Evolutionary conservation across 768 basidiomycete genomes (phyloP).

Genomic region (Termitomyces sp.): DNA sequence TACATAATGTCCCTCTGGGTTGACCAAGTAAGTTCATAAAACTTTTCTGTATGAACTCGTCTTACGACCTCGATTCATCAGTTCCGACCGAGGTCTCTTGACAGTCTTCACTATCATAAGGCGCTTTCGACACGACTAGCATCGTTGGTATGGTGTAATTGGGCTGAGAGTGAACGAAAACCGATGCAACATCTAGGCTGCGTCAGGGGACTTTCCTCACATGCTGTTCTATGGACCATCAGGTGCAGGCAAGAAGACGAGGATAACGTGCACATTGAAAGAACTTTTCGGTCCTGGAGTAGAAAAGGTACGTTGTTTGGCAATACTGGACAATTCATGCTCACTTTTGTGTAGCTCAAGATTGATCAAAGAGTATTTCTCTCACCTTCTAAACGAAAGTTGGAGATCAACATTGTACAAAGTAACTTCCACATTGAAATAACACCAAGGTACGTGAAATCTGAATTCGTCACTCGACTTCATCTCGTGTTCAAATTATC

Average conservation of each 20-base stretch:
- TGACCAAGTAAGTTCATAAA: slow-evolving; percentile 38
- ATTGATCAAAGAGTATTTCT: slow-evolving; percentile 97
- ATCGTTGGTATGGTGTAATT: slow-evolving; percentile 53
- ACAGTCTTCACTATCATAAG: slow-evolving; percentile 84
- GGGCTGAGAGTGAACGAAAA: neutral
- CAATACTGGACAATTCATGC: neutral
- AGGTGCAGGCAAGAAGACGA: slow-evolving; percentile 97
- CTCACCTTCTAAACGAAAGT: slow-evolving; percentile 88
- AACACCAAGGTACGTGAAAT: slow-evolving; percentile 74
- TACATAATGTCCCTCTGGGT: slow-evolving; percentile 63
- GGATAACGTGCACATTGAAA: slow-evolving; percentile 83
- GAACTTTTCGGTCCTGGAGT: slow-evolving; percentile 89
- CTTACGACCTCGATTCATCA: slow-evolving; percentile 21
- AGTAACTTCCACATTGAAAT: slow-evolving; percentile 98
- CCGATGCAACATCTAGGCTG: slow-evolving; percentile 43
- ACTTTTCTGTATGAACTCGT: neutral
- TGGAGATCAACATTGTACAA: slow-evolving; percentile 96
- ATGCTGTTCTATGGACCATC: slow-evolving; percentile 97
- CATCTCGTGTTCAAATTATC: slow-evolving; percentile 3
- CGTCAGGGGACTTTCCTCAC: slow-evolving; percentile 93
- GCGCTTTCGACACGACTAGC: slow-evolving; percentile 73
- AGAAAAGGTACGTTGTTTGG: slow-evolving; percentile 65
- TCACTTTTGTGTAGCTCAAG: slow-evolving; percentile 58
- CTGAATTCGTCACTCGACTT: neutral
- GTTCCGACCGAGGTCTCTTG: slow-evolving; percentile 83